phyloP scores from a whole-genome alignment of 1,139 yeast species.

The Zygosaccharomyces pseudobailii region DNA sequence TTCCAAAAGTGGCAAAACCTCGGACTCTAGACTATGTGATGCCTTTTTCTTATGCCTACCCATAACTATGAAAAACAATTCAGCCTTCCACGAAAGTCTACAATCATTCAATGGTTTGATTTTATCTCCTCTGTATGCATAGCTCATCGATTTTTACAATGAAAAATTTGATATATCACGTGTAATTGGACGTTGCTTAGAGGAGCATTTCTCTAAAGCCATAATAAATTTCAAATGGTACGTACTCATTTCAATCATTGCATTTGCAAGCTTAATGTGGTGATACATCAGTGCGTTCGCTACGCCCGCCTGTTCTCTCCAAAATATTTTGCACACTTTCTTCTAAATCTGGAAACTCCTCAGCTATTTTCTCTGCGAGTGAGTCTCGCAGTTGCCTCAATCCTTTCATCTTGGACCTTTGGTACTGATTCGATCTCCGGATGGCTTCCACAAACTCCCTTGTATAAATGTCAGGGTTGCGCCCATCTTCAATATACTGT shows the following conservation, averaged over 20 bases:
- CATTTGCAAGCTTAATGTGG: background rate
- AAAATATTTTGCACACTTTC: constrained; percentile 49
- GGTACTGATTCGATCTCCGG: constrained; percentile 78
- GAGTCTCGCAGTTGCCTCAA: constrained; percentile 55
- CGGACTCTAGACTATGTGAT: constrained; percentile 38
- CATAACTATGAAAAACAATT: background rate
- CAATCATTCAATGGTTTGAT: no score
- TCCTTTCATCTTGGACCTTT: constrained; percentile 76
- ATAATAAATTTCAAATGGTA: no score
- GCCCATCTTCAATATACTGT: constrained; percentile 86
- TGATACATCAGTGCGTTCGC: background rate
- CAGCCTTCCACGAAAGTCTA: no score
- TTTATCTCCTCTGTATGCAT: background rate
- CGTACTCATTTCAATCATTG: no score
- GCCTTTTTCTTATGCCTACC: constrained; percentile 24
- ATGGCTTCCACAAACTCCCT: constrained; percentile 93
- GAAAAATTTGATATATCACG: constrained; percentile 1
- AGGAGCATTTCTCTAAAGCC: no score
- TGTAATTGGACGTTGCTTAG: background rate
- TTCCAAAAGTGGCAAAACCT: constrained; percentile 49
- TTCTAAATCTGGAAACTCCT: constrained; percentile 73
- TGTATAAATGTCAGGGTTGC: constrained; percentile 95
- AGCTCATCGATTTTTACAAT: background rate
- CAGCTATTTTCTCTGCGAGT: constrained; percentile 61
- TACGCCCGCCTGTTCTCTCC: constrained; percentile 35